Base-by-base conservation (phyloP, 768 basidiomycete genomes). In the Leccinum pellstonianum region DNA sequence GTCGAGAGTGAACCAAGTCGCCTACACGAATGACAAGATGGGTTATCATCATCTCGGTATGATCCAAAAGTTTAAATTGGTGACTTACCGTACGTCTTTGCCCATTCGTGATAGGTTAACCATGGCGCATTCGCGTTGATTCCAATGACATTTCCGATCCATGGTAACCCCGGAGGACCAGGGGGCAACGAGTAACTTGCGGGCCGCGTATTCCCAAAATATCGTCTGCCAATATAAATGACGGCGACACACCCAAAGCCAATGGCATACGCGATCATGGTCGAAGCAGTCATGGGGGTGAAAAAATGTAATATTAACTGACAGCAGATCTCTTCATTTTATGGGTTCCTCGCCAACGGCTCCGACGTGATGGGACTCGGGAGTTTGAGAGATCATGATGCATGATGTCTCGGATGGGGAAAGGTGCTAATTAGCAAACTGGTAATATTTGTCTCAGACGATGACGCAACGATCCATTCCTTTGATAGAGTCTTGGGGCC, bases 121-220 rank as follows among this genome's bases (percentile, higher is more conserved):
- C 51, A 52, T 19, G 51, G 51, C 3, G 31, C 51, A 12, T 52
- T 33, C 2, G 10, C 12, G 25, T 52, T 6, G 4, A 52, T 14
- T 52, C 51, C 51, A 19, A 33, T 52, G 29, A 52, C n/a, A 19
- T 52, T 52, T 33, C 51, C 51, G 15, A 52, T 33, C 51, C 51
- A 52, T 33, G 51, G 51, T 52, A 52, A n/a, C n/a, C 51, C 51
- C 11, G 51, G 51, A 52, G 51, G 51, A 19, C 51, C 51, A 19
- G 51, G 51, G n/a, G 51, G 51, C 31, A 52, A 52, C 5, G 51
- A 27, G 51, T 1, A 19, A 52, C 4, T 27, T 37, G 14, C 9
- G 9, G 6, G 23, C 27, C 29, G 27, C 33, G 29, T 19, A 33
- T 52, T 52, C 51, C 11, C 4, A 12, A 29, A 27, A 33, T 4